A percentile compares a stretch with the other conserved stretches of the same genome.
Evolutionary conservation across 495 filamentous ascomycete genomes (phyloP).

Genomic region (Penicillium daleae): DNA sequence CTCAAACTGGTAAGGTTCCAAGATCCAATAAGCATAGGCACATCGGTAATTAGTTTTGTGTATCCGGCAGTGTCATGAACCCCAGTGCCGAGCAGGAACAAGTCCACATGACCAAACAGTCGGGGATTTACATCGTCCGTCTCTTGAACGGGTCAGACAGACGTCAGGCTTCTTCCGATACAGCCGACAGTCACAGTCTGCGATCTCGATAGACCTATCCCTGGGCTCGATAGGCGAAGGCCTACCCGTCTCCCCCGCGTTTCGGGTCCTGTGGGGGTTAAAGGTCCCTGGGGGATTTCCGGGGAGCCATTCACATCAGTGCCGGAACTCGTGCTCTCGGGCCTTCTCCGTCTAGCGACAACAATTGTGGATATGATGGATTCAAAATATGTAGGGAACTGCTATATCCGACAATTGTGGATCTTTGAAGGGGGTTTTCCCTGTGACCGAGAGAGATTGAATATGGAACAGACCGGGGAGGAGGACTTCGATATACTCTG

Average conservation of each 20-base stretch:
- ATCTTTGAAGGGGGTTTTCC: constrained; percentile 12
- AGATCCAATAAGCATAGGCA: too few relatives aligned
- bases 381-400: background rate
- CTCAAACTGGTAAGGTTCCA: background rate
- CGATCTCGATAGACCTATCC: background rate
- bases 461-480: constrained; percentile 5
- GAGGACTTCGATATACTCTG: background rate
- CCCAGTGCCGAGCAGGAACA: background rate
- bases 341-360: background rate
- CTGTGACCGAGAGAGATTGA: background rate
- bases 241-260: constrained; percentile 6
- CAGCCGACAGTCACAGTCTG: background rate
- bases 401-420: constrained; percentile 12
- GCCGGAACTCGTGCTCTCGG: background rate
- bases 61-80: background rate
- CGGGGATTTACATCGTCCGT: constrained; percentile 1
- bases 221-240: background rate
- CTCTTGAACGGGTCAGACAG: background rate
- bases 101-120: background rate
- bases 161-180: background rate
- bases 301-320: constrained; percentile 6
- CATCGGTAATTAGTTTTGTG: background rate
- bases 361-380: constrained; percentile 1
- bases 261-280: constrained; percentile 5
- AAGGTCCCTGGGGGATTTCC: constrained; percentile 12